Percentiles rank a stretch among this genome's conserved stretches.
Conservation (phyloP, 2,329 filamentous ascomycete genomes). For the Pezicula rhizophila region DNA sequence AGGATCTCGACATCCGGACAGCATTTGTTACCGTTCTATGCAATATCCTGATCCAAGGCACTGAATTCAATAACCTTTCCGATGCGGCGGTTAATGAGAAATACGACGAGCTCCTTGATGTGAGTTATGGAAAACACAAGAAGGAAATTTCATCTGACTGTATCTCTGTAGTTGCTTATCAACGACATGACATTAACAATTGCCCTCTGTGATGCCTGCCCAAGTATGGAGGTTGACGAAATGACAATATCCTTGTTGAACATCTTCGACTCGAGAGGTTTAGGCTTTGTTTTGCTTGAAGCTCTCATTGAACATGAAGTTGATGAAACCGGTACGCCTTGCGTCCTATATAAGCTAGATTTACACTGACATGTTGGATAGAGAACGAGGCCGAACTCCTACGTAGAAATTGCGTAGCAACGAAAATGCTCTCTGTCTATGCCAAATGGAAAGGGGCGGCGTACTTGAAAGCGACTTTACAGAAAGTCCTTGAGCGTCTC, state of each 20-base stretch:
- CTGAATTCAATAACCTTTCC: conserved; percentile 63
- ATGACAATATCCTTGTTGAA: conserved; percentile 62
- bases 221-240: conserved; percentile 63
- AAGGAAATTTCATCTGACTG: conserved; percentile 2
- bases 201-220: conserved; percentile 60
- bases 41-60: conserved; percentile 66
- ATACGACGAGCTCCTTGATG: conserved; percentile 59
- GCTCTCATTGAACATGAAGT: conserved; percentile 64
- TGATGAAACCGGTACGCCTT: conserved; percentile 51
- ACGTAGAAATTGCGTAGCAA: conserved; percentile 64
- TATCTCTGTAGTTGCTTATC: conserved; percentile 44
- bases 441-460: conserved; percentile 64
- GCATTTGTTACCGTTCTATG: conserved; percentile 66
- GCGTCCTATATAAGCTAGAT: background rate
- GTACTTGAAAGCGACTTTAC: conserved; percentile 58
- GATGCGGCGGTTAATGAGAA: conserved; percentile 63
- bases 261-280: conserved; percentile 62
- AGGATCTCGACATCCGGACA: conserved; percentile 62
- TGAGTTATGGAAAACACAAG: conserved; percentile 24
- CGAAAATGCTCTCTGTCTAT: conserved; percentile 66
- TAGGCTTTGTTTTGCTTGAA: conserved; percentile 58
- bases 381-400: conserved; percentile 65
- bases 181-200: conserved; percentile 56
- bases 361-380: conserved; percentile 16
- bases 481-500: conserved; percentile 60